phyloP scores from a whole-genome alignment of 2,329 filamentous ascomycete species.

The Aschersonia sp. region DNA sequence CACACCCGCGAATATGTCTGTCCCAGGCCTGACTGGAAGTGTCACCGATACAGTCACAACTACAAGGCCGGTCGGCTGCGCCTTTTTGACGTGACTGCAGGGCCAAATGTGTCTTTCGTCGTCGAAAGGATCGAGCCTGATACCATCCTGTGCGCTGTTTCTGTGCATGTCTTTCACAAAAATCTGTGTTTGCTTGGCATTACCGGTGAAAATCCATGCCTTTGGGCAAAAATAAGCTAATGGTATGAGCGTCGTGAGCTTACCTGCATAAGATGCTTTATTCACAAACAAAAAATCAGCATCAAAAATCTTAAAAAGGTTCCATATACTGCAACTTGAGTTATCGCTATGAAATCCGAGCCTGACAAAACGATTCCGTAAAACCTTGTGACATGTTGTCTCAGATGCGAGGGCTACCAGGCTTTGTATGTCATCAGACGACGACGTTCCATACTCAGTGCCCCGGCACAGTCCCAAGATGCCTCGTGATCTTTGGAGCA shows the following conservation, averaged over 20 bases:
- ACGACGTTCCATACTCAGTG: constrained; percentile 7
- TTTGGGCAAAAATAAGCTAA: constrained; percentile 26
- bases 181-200: constrained; percentile 28
- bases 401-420: constrained; percentile 7
- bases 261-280: constrained; percentile 38
- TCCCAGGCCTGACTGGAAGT: too few species aligned
- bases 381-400: constrained; percentile 16
- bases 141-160: constrained; percentile 6
- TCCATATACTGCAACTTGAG: constrained; percentile 26
- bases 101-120: too few species aligned
- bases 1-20: too few species aligned
- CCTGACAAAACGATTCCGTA: constrained; percentile 22
- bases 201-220: constrained; percentile 30
- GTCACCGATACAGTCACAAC: too few species aligned
- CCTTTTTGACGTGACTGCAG: too few species aligned
- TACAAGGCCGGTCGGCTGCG: too few species aligned
- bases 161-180: constrained; percentile 19
- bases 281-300: constrained; percentile 80
- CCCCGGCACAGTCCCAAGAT: too few species aligned
- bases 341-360: constrained; percentile 30
- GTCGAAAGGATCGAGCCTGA: constrained; percentile 15
- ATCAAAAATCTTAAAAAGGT: constrained; percentile 42
- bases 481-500: too few species aligned
- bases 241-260: constrained; percentile 29
- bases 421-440: constrained; percentile 12